phyloP scores from a whole-genome alignment of 129 eudicot species.

The Artemisia annua region DNA sequence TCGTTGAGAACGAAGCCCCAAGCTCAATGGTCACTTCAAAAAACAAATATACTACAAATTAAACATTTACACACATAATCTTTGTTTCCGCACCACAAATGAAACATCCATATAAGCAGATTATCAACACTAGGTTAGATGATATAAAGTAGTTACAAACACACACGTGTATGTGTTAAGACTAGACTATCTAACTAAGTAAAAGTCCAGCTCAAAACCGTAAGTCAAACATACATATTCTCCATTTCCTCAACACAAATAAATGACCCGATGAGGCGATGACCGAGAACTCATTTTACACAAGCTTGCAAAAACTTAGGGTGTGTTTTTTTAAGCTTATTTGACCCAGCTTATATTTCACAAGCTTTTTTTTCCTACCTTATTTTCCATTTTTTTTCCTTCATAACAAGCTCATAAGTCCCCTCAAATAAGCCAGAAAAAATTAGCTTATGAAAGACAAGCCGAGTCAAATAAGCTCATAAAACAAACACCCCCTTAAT shows the following conservation, averaged over 20 bases:
- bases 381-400: too few species aligned
- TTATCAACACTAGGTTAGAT: neutral
- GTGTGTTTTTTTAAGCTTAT: too few species aligned
- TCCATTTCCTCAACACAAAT: constrained; percentile 16
- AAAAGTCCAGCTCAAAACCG: neutral
- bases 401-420: too few species aligned
- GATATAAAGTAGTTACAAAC: too few species aligned
- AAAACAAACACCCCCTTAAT: too few species aligned
- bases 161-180: neutral
- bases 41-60: neutral
- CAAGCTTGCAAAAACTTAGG: neutral
- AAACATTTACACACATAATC: constrained; percentile 12
- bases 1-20: constrained; percentile 13
- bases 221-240: neutral
- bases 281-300: neutral
- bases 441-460: too few species aligned
- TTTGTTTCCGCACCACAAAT: constrained; percentile 3
- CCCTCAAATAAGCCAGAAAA: too few species aligned
- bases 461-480: too few species aligned
- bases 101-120: neutral
- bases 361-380: too few species aligned
- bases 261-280: neutral
- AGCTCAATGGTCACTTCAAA: neutral
- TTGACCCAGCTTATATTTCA: too few species aligned
- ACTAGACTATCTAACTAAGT: neutral